Evolutionary conservation across 2,329 filamentous ascomycete genomes (phyloP).

Genomic region (Atkinsonella hypoxylon): DNA sequence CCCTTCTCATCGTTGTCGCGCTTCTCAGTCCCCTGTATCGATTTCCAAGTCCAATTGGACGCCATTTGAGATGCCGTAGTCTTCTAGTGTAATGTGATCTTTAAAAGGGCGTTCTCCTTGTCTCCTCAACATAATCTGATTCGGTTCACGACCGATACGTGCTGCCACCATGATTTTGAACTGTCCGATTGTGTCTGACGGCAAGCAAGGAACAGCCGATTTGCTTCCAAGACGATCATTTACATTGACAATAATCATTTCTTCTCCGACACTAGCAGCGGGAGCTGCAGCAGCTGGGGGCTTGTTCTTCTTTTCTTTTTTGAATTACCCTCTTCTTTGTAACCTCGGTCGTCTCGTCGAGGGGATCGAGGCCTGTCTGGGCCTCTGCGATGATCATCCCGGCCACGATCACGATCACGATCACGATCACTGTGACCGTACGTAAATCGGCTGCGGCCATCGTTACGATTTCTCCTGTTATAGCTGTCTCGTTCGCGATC

Average conservation of each 20-base stretch:
- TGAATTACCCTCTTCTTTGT: conserved; percentile 22
- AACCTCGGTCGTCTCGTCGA: conserved; percentile 15
- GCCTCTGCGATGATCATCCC: conserved; percentile 6
- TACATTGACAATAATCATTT: conserved; percentile 88
- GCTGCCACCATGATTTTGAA: conserved; percentile 90
- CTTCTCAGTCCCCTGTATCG: conserved; percentile 43
- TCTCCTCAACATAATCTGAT: conserved; percentile 83
- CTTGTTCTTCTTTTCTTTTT: conserved; percentile 24
- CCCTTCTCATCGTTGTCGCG: neutral
- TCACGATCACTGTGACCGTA: conserved; percentile 12
- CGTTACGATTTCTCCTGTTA: conserved; percentile 12
- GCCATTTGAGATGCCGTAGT: conserved; percentile 90
- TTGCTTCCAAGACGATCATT: conserved; percentile 97
- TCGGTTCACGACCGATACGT: conserved; percentile 75
- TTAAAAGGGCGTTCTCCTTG: conserved; percentile 92
- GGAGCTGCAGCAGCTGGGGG: conserved; percentile 12
- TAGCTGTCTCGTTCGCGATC: conserved; percentile 17
- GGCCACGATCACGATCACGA: conserved; percentile 12
- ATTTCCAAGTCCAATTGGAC: conserved; percentile 57
- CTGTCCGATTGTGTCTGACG: conserved; percentile 69
- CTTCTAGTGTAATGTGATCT: conserved; percentile 73
- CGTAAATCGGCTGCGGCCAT: conserved; percentile 20
- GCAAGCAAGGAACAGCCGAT: conserved; percentile 79
- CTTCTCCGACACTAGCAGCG: conserved; percentile 37
- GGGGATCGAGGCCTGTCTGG: conserved; percentile 11